These are phyloP conservation scores for Leishmania tarentolae DNA, from an alignment of 208 protist species.

Conservation along the genomic window DNA sequence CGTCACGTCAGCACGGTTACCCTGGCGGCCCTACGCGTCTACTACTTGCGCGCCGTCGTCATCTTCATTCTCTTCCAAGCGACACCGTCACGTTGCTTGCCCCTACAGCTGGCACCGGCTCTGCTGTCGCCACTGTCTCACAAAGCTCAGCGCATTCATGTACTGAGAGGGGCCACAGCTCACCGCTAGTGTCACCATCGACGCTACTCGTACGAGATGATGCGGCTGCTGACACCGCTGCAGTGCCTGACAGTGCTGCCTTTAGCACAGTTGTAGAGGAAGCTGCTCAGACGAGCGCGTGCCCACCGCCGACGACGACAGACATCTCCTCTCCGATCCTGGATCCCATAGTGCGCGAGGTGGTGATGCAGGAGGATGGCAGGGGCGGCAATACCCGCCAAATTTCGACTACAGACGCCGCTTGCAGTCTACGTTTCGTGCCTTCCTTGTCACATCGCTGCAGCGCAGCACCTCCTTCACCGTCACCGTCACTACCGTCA, in stretches of 20 bases:
- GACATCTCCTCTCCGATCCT: not conserved
- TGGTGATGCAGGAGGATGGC: not conserved
- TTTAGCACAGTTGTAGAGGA: not conserved
- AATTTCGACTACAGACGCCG: not conserved
- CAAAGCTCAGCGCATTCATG: not conserved
- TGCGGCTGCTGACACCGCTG: not conserved
- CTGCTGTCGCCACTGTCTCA: not conserved
- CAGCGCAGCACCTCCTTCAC: not conserved
- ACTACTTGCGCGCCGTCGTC: slow-evolving; percentile 15
- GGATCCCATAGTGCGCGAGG: not conserved
- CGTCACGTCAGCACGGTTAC: slow-evolving; percentile 16
- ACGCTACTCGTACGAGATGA: not conserved
- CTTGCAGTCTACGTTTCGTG: not conserved
- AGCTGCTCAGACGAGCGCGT: not conserved
- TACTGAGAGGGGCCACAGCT: not conserved
- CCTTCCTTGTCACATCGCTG: not conserved
- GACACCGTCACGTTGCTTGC: not conserved
- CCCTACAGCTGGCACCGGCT: not conserved
- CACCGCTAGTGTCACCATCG: not conserved
- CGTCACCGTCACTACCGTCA: not conserved
- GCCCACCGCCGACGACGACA: not conserved
- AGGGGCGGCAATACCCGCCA: not conserved
- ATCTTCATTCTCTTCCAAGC: not conserved
- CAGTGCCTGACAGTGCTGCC: not conserved
- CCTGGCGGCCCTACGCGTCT: slow-evolving; percentile 6